Evolutionary conservation across 257 asterid species (phyloP).

Genomic region (Jasminum sambac): DNA sequence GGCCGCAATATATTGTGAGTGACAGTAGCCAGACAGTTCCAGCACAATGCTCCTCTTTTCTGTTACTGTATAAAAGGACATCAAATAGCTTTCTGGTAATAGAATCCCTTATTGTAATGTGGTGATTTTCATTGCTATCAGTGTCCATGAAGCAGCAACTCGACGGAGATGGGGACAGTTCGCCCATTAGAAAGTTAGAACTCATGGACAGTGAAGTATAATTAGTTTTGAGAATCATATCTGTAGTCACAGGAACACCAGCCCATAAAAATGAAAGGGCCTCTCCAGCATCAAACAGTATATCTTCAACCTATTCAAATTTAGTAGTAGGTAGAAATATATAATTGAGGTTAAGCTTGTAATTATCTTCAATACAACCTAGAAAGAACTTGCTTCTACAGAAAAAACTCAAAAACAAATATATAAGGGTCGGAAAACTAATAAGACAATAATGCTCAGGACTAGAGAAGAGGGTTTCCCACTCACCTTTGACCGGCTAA

Average conservation of each 20-base stretch:
- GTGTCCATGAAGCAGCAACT: constrained; percentile 41
- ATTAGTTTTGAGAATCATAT: constrained; percentile 80
- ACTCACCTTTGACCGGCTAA: constrained; percentile 84
- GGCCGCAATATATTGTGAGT: constrained; percentile 89
- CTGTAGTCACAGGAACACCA: constrained; percentile 88
- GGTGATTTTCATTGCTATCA: constrained; percentile 58
- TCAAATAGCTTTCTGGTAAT: constrained; percentile 89
- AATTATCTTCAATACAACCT: constrained; percentile 16
- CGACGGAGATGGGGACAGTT: constrained; percentile 55
- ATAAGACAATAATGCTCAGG: constrained; percentile 16
- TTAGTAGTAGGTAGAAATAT: constrained; percentile 12
- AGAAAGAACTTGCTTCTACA: constrained; percentile 9
- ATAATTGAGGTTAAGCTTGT: constrained; percentile 15
- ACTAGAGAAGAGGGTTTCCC: constrained; percentile 17
- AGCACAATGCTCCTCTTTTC: constrained; percentile 98
- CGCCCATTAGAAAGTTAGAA: constrained; percentile 93
- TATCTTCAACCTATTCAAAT: constrained; percentile 77
- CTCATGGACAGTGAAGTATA: constrained; percentile 84
- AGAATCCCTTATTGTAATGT: constrained; percentile 70
- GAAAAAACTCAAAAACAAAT: constrained; percentile 12
- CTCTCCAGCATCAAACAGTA: constrained; percentile 98
- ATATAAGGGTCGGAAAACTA: constrained; percentile 7
- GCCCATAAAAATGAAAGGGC: constrained; percentile 98
- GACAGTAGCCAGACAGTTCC: constrained; percentile 98
- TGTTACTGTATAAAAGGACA: constrained; percentile 79